A percentile compares a stretch with the other conserved stretches of the same genome.
Evolutionary conservation across 2,329 filamentous ascomycete genomes (phyloP).

Genomic region (Xylariaceae sp.): DNA sequence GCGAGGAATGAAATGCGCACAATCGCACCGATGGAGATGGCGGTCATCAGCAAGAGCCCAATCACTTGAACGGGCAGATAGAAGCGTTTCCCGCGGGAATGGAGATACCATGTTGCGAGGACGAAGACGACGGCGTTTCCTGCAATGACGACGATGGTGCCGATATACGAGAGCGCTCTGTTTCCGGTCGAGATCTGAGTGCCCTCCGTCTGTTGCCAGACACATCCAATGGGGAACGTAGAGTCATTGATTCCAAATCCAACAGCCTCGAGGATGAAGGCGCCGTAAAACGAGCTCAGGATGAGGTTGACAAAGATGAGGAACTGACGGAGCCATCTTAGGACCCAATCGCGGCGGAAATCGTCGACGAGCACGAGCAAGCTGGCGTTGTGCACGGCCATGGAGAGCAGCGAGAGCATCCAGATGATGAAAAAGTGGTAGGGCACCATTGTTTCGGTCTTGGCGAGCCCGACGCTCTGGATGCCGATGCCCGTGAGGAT

Average conservation of each 20-base stretch:
- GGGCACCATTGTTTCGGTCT: slow-evolving; percentile 52
- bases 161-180: slow-evolving; percentile 46
- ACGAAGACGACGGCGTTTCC: slow-evolving; percentile 55
- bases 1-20: slow-evolving; percentile 52
- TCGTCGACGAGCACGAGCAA: slow-evolving; percentile 61
- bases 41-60: slow-evolving; percentile 51
- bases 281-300: slow-evolving; percentile 51
- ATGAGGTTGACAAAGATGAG: slow-evolving; percentile 62
- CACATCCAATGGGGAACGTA: slow-evolving; percentile 57
- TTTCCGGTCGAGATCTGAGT: slow-evolving; percentile 36
- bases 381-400: slow-evolving; percentile 60
- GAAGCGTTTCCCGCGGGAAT: slow-evolving; percentile 49
- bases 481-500: slow-evolving; percentile 66
- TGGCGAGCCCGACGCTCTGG: slow-evolving; percentile 57
- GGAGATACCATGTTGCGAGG: slow-evolving; percentile 60
- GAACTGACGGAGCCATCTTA: slow-evolving; percentile 59
- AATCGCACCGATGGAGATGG: slow-evolving; percentile 54
- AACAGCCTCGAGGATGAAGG: slow-evolving; percentile 53
- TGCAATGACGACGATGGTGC: slow-evolving; percentile 57
- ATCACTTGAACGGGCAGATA: slow-evolving; percentile 49
- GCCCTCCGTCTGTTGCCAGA: slow-evolving; percentile 43
- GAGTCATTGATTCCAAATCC: slow-evolving; percentile 45
- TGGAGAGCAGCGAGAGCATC: slow-evolving; percentile 60
- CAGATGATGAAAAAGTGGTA: slow-evolving; percentile 70
- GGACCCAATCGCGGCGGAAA: slow-evolving; percentile 61